phyloP scores from a whole-genome alignment of 805 yeast species.

The Limtongia smithiae region DNA sequence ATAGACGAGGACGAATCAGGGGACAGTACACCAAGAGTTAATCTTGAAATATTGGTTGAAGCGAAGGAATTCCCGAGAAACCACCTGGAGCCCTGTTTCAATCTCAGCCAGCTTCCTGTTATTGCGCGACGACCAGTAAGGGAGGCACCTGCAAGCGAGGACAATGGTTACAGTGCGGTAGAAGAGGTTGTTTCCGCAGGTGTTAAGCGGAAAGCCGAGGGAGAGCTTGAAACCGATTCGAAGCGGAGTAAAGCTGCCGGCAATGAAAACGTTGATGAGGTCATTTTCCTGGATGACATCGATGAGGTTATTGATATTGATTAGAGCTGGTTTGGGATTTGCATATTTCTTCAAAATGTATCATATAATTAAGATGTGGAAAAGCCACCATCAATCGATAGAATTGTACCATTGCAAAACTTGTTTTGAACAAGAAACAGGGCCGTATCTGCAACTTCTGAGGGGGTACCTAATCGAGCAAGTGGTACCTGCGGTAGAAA shows the following conservation, averaged over 20 bases:
- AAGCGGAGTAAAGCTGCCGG: conserved; percentile 13
- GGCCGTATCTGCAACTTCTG: conserved; percentile 31
- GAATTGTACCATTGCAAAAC: conserved; percentile 28
- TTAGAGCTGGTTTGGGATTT: neutral
- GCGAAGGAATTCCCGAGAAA: conserved; percentile 2
- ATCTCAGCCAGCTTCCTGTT: conserved; percentile 14
- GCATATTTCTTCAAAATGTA: neutral
- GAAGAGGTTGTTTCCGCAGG: neutral
- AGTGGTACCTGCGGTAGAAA: conserved; percentile 20
- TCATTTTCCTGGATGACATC: conserved; percentile 27
- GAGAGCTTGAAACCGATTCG: conserved; percentile 2
- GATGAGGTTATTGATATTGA: conserved; percentile 30
- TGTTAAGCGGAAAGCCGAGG: conserved; percentile 18
- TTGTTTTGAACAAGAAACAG: conserved; percentile 27
- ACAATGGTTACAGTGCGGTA: neutral
- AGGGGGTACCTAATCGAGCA: conserved; percentile 21
- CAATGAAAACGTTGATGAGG: conserved; percentile 7
- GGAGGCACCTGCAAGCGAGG: neutral
- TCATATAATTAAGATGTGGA: neutral
- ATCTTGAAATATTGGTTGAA: conserved; percentile 37
- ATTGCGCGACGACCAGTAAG: conserved; percentile 19
- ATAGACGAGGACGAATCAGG: conserved; percentile 80
- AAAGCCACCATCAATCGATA: conserved; percentile 29
- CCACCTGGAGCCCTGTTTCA: neutral
- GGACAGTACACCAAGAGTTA: conserved; percentile 48